These are phyloP conservation scores for Oryza coarctata DNA, from an alignment of 176 grass and related monocot genomes.

Conservation along the genomic window DNA sequence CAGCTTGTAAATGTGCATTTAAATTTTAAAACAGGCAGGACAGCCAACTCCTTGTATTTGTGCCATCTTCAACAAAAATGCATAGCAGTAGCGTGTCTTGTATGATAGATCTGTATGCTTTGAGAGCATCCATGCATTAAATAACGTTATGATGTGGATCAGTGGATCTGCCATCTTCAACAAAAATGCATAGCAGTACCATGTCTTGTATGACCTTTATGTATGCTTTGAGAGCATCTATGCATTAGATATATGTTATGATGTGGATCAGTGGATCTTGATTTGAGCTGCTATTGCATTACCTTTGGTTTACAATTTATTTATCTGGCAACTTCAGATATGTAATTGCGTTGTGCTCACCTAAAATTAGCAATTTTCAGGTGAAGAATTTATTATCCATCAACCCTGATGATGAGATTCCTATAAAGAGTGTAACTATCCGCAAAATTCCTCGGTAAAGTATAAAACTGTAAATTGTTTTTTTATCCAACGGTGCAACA, in stretches of 20 bases:
- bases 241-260: background rate
- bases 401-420: constrained; percentile 59
- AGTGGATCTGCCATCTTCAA: background rate
- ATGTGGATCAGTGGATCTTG: background rate
- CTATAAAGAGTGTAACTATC: constrained; percentile 75
- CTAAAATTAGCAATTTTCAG: constrained; percentile 44
- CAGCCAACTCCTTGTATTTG: background rate
- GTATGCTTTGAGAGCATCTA: background rate
- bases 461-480: constrained; percentile 4
- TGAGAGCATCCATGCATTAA: background rate
- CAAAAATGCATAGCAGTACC: background rate
- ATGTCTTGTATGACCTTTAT: no score
- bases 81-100: background rate
- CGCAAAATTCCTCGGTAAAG: constrained; percentile 86
- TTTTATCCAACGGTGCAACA: background rate
- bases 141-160: background rate
- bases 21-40: background rate
- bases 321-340: background rate
- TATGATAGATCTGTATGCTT: background rate
- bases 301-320: constrained; percentile 5
- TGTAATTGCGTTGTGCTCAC: background rate
- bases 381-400: constrained; percentile 90
- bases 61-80: background rate
- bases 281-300: background rate
- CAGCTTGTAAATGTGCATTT: background rate